Evolutionary conservation across 2,329 filamentous ascomycete genomes (phyloP).

Genomic region (Paracorniculantispora psalliotae): DNA sequence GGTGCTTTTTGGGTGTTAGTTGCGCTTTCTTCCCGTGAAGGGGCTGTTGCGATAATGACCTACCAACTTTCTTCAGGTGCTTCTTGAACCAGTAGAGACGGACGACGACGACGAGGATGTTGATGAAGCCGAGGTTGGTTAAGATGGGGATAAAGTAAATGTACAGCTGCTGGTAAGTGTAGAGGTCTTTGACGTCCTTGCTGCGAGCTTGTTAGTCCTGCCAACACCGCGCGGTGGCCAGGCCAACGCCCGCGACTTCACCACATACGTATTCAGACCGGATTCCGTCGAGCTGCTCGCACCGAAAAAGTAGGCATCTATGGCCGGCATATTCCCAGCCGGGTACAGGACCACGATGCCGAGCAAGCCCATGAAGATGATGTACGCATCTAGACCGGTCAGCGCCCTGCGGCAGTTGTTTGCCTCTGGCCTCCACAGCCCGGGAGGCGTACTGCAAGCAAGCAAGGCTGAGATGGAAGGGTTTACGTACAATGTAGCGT

Average conservation of each 20-base stretch:
- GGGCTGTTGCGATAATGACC: conserved; percentile 10
- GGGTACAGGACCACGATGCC: conserved; percentile 10
- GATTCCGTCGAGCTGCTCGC: conserved; percentile 45
- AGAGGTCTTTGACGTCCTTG: conserved; percentile 44
- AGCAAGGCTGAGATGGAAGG: neutral
- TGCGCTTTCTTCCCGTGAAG: too few species aligned
- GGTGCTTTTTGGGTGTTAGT: too few species aligned
- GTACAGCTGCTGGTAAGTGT: conserved; percentile 46
- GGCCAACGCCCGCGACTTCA: too few species aligned
- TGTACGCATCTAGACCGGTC: conserved; percentile 13
- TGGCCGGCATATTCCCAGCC: conserved; percentile 32
- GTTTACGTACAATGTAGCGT: conserved; percentile 15
- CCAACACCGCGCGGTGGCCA: too few species aligned
- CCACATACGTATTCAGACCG: conserved; percentile 43
- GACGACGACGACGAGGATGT: conserved; percentile 43
- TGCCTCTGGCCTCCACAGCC: too few species aligned
- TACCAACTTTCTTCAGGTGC: conserved; percentile 35
- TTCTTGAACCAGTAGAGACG: conserved; percentile 46
- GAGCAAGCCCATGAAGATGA: conserved; percentile 12
- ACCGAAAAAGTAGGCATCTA: conserved; percentile 48
- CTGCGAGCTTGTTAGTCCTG: conserved; percentile 24
- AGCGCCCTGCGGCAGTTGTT: too few species aligned
- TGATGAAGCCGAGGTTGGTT: conserved; percentile 45
- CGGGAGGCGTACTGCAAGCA: too few species aligned
- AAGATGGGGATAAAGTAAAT: conserved; percentile 46